Conservation (phyloP, 2,329 filamentous ascomycete species). For the Penicillium sp. region DNA sequence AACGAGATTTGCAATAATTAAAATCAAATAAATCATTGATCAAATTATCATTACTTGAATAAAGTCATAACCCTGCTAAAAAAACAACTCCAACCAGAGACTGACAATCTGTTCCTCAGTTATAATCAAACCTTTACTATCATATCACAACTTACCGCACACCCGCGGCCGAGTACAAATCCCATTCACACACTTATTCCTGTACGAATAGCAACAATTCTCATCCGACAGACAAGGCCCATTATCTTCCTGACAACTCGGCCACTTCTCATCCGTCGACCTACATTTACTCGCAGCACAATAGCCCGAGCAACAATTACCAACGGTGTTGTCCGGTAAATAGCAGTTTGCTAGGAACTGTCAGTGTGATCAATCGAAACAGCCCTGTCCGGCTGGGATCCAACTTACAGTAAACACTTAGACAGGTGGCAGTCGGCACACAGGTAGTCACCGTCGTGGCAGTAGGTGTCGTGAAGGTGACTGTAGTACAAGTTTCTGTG, state of each 20-base stretch:
- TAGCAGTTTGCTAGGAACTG: conserved; percentile 4
- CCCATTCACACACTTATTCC: conserved; percentile 29
- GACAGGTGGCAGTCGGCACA: conserved; percentile 34
- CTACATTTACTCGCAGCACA: conserved; percentile 40
- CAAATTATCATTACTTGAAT: not conserved
- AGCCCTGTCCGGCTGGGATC: not conserved
- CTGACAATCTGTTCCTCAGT: not conserved
- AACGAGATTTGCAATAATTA: not conserved
- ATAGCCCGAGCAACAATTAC: conserved; percentile 38
- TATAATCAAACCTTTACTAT: not conserved
- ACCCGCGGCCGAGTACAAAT: conserved; percentile 25
- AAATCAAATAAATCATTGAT: not conserved
- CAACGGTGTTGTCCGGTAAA: conserved; percentile 24
- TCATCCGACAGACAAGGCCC: conserved; percentile 34
- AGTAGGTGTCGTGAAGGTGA: conserved; percentile 26
- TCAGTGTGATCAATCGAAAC: not conserved
- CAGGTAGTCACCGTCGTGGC: conserved; percentile 34
- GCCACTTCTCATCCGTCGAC: conserved; percentile 38
- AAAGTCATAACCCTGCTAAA: not conserved
- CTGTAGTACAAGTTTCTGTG: conserved; percentile 34
- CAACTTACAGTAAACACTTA: conserved; percentile 35
- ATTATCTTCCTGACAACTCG: conserved; percentile 36
- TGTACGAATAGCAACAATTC: conserved; percentile 40
- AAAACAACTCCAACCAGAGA: not conserved
- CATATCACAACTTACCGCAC: not conserved